phyloP scores from a whole-genome alignment of 2,329 filamentous ascomycete species.

The Hirsutella thompsonii region DNA sequence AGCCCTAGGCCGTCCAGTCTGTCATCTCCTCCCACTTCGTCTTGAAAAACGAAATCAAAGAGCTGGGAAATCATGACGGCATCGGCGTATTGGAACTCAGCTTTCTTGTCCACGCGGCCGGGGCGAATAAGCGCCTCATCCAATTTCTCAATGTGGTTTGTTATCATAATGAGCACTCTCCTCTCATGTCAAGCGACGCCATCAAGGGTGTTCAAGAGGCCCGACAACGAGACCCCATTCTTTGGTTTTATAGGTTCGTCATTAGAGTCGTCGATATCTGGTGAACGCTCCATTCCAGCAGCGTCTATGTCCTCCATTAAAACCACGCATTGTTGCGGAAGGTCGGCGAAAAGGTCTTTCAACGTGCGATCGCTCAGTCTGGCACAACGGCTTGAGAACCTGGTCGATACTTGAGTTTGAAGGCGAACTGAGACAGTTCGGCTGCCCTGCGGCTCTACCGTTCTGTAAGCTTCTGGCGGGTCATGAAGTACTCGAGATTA shows the following conservation, averaged over 20 bases:
- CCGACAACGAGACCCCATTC: constrained; percentile 7
- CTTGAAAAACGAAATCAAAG: neutral
- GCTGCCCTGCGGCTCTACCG: no score
- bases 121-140: constrained; percentile 10
- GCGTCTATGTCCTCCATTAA: constrained; percentile 27
- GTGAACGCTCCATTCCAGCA: constrained; percentile 4
- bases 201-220: constrained; percentile 11
- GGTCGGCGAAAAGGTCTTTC: constrained; percentile 14
- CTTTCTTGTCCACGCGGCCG: constrained; percentile 44
- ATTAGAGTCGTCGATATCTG: neutral
- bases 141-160: constrained; percentile 11
- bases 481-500: no score
- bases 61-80: neutral
- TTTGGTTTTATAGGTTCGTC: neutral
- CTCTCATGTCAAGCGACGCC: constrained; percentile 9
- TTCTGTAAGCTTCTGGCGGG: no score
- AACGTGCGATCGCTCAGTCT: constrained; percentile 15
- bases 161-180: constrained; percentile 13
- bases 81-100: constrained; percentile 19
- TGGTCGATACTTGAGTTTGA: neutral
- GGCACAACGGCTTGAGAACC: neutral
- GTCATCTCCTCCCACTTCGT: neutral
- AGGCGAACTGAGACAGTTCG: neutral
- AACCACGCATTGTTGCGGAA: constrained; percentile 22
- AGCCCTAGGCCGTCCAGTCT: neutral